Base-by-base conservation (phyloP, 2,329 filamentous ascomycete species). In the Sclerotinia glacialis region DNA sequence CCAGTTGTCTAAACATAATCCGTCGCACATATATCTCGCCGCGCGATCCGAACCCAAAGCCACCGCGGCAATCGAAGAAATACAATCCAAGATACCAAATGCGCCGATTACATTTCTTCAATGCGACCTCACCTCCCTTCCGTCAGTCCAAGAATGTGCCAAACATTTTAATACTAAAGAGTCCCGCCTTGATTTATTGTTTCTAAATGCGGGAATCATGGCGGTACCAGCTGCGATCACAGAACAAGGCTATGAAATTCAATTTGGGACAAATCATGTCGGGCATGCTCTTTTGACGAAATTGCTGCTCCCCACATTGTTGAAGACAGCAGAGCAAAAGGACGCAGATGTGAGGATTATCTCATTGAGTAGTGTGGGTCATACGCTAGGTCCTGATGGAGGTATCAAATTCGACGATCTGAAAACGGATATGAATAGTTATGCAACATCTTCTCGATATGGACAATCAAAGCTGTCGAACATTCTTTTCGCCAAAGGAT, bases 401-500 rank as follows among this genome's bases (percentile, higher is more conserved):
- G 70, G 67, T 7, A 76, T 80, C 56, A 46, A 70, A n/a, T 78
- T 80, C 44, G 61, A 67, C 9, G 54, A 60, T 21, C 42, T 70
- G 6, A 68, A 67, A 53, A 59, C 64, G 0, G 42, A 61, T 23
- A 67, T 67, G 64, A 53, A 34, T n/a, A 46, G 31, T n/a, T 52
- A 60, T 26, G 11, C 26, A 7, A 67, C 60, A 44, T 2, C 49
- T 18, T 49, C 58, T 11, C 74, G 77, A 16, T 81, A 81, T 69
- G 81, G 79, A 0, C 80, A 82, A 69, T 78, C 77, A 66, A 84
- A 84, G 71, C 73, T 84, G 5, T 82, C 83, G 0, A 80, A 83
- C 67, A 71, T 83, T 9, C 73, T 82, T 5, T 82, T 79, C 71
- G 75, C 78, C 3, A 73, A 74, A 12, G 77, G 80, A 53, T 68